phyloP scores from a whole-genome alignment of 495 filamentous ascomycete species.

The Staphylotrichum tortipilum region DNA sequence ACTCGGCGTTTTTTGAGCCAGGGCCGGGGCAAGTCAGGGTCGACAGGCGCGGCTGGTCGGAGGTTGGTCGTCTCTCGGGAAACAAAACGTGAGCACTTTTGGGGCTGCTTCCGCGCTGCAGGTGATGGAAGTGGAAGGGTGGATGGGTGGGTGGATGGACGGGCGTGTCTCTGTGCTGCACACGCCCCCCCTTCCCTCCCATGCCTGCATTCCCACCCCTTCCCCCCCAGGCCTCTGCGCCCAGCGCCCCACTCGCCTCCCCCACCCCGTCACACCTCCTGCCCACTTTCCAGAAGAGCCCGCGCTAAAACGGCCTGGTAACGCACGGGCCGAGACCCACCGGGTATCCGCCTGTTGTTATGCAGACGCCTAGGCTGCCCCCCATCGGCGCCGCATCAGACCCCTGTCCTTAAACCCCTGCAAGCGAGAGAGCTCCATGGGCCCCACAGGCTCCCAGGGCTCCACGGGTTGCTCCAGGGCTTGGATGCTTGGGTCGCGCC shows the following conservation, averaged over 20 bases:
- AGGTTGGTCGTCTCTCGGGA: conserved; percentile 11
- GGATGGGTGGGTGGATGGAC: no score
- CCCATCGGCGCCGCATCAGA: conserved; percentile 4
- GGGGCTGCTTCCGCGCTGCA: background rate
- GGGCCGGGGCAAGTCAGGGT: background rate
- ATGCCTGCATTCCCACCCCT: no score
- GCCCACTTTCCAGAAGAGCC: conserved; percentile 16
- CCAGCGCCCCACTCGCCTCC: conserved; percentile 3
- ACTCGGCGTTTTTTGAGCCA: background rate
- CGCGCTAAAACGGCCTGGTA: conserved; percentile 8
- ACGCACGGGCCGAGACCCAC: conserved; percentile 8
- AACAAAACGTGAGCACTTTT: conserved; percentile 9
- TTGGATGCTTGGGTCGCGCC: conserved; percentile 6
- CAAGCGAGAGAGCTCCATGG: no score
- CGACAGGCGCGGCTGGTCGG: background rate
- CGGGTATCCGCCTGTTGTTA: background rate
- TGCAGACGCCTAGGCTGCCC: conserved; percentile 6
- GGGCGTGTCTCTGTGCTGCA: no score
- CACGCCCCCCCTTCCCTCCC: no score
- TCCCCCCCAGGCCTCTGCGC: no score
- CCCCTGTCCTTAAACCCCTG: conserved; percentile 9
- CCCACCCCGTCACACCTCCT: conserved; percentile 1
- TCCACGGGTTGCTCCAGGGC: no score
- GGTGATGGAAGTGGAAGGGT: no score
- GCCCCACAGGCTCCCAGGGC: no score